These are phyloP conservation scores for Ministeria vibrans DNA, from an alignment of 78 protist species.

Conservation along the genomic window DNA sequence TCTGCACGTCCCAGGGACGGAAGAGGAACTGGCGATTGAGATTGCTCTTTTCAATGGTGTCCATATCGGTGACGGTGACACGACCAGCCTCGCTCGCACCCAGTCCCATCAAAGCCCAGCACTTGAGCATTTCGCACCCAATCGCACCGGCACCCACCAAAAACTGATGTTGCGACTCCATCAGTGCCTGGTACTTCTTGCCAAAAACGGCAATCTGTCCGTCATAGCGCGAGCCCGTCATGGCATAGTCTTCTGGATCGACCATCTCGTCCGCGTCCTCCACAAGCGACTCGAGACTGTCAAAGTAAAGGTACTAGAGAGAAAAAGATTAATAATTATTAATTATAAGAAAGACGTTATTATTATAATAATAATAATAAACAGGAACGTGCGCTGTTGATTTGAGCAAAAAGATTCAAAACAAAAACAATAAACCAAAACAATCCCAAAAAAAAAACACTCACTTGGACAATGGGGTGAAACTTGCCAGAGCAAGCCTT, in stretches of 20 bases:
- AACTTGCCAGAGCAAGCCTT: constrained; percentile 88
- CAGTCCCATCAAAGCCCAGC: constrained; percentile 87
- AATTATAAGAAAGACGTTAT: too few species aligned
- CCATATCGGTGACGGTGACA: constrained; percentile 92
- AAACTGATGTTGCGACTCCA: constrained; percentile 53
- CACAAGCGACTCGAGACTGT: constrained; percentile 74
- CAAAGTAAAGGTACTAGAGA: constrained; percentile 80
- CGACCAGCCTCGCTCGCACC: constrained; percentile 52
- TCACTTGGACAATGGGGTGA: constrained; percentile 82
- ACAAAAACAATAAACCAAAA: too few species aligned
- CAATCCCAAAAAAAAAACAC: too few species aligned
- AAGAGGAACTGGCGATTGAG: constrained; percentile 95
- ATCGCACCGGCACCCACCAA: constrained; percentile 98
- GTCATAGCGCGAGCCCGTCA: constrained; percentile 76
- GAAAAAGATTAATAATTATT: too few species aligned
- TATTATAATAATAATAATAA: too few species aligned
- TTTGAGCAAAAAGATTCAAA: too few species aligned
- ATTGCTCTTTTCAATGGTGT: constrained; percentile 89
- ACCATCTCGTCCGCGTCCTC: constrained; percentile 15
- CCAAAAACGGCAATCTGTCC: constrained; percentile 88
- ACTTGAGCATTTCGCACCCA: constrained; percentile 96
- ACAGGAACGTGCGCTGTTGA: too few species aligned
- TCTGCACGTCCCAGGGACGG: constrained; percentile 70
- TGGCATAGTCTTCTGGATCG: not conserved
- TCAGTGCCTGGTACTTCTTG: constrained; percentile 13